A percentile compares a stretch with the other conserved stretches of the same genome.
Conservation (phyloP, 2,329 filamentous ascomycete species). For the Sphaerostilbella broomeana region DNA sequence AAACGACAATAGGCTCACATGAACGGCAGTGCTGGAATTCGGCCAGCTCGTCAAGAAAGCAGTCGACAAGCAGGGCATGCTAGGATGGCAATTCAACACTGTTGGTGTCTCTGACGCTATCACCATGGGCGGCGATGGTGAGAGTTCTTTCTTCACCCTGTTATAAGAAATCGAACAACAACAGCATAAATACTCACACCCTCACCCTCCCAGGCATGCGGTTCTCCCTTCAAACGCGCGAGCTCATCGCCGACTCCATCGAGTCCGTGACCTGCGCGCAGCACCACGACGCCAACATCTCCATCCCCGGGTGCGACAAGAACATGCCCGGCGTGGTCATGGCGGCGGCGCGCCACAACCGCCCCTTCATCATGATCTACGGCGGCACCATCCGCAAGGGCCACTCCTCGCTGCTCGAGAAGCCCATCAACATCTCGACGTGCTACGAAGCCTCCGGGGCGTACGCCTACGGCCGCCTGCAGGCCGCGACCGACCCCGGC, state of each 20-base stretch:
- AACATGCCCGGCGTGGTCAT: conserved; percentile 94
- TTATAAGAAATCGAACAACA: too few species aligned
- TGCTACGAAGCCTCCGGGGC: conserved; percentile 86
- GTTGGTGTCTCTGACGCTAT: conserved; percentile 86
- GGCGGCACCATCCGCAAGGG: conserved; percentile 86
- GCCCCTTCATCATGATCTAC: conserved; percentile 92
- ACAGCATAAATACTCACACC: too few species aligned
- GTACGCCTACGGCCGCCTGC: conserved; percentile 68
- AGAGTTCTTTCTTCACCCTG: background rate
- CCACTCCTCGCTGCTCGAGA: conserved; percentile 68
- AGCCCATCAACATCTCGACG: conserved; percentile 78
- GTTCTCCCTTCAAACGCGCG: conserved; percentile 82
- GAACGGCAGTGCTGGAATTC: conserved; percentile 64
- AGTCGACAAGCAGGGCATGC: conserved; percentile 74
- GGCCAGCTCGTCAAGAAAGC: conserved; percentile 81
- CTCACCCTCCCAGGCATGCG: conserved; percentile 70
- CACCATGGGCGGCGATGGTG: conserved; percentile 89
- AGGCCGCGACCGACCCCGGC: conserved; percentile 57
- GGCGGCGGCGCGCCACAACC: conserved; percentile 84
- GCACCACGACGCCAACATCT: conserved; percentile 87
- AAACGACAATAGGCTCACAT: conserved; percentile 7
- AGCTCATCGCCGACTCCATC: conserved; percentile 90
- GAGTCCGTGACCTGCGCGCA: conserved; percentile 91
- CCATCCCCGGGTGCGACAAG: conserved; percentile 92
- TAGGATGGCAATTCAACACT: conserved; percentile 93